Base-by-base conservation (phyloP, 75 land plant genomes). In the Cryptomeria japonica region DNA sequence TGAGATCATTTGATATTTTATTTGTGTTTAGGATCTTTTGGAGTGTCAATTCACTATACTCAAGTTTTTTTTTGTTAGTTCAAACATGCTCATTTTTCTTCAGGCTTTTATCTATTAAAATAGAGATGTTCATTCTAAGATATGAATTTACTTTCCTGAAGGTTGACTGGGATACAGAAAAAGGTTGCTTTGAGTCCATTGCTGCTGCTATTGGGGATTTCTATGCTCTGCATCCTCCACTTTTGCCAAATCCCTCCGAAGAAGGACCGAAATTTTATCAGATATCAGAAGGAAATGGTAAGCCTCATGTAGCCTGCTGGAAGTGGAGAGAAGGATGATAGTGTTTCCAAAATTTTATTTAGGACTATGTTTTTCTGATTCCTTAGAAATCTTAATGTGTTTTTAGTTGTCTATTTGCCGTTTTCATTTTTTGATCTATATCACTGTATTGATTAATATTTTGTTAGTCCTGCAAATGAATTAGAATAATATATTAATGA, bases 91-190 rank as follows among this genome's bases (percentile, higher is more conserved):
- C 18, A 36, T 36, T 68, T 16, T 15, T 34, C 37, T 86, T 31
- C 3, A 31, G 37, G 39, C 16, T 56, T 64, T 86, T 39, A 46
- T 38, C 39, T 41, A 5, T 84, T 14, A 15, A 38, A 28, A 64
- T 49, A 80, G 47, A 36, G 87, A 51, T 47, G 3, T 25, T 47
- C 5, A 84, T 51, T 86, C 77, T 86, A 86, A 79, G n/a, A 68
- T 28, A 42, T 42, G 19, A 86, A 28, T 86, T 86, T 46, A 38
- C 41, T 87, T 87, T 38, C 13, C 36, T 88, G 55, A 84, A 98
- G 99, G 95, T 98, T 90, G 96, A 97, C 55, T 98, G 99, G 99
- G 95, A 96, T 37, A 86, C 90, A 88, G 99, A 98, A 88, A 97
- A 92, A 84, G 91, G 87, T 32, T 97, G 99, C 86, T 93, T 97